These are phyloP conservation scores for Apocynum venetum DNA, from an alignment of 257 asterid genomes.

Conservation along the genomic window DNA sequence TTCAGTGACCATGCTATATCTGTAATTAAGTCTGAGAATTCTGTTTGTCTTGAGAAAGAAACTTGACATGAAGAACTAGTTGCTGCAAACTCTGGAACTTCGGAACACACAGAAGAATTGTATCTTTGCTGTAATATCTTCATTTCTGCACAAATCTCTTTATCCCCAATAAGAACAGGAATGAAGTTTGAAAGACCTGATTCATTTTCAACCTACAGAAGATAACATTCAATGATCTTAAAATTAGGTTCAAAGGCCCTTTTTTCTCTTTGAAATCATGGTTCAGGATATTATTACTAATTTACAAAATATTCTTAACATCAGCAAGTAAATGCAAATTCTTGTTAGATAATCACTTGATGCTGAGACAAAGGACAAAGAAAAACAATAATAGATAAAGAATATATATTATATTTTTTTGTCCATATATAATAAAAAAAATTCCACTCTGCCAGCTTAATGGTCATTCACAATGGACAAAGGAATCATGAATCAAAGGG, in stretches of 20 bases:
- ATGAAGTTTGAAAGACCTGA: slow-evolving; percentile 92
- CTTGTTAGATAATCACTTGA: background rate
- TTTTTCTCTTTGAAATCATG: background rate
- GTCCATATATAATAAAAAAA: too few species aligned
- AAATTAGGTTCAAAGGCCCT: background rate
- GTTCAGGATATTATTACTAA: background rate
- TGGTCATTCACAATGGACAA: background rate
- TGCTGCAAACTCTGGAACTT: slow-evolving; percentile 24
- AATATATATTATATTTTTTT: too few species aligned
- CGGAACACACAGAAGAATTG: slow-evolving; percentile 25
- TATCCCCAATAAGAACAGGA: slow-evolving; percentile 76
- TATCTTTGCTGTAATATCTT: slow-evolving; percentile 45
- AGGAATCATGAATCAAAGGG: background rate
- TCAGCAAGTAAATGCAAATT: background rate
- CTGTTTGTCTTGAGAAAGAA: slow-evolving; percentile 37
- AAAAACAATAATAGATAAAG: too few species aligned
- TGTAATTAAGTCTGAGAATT: slow-evolving; percentile 50
- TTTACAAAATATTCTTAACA: too few species aligned
- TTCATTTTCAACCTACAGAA: slow-evolving; percentile 85
- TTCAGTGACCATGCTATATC: slow-evolving; percentile 83
- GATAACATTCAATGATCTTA: background rate
- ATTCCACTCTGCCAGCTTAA: too few species aligned
- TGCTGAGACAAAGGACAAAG: background rate
- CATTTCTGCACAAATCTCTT: slow-evolving; percentile 78
- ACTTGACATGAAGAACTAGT: slow-evolving; percentile 38